Evolutionary conservation across 768 basidiomycete species (phyloP).

Genomic region (Heimioporus sp.): DNA sequence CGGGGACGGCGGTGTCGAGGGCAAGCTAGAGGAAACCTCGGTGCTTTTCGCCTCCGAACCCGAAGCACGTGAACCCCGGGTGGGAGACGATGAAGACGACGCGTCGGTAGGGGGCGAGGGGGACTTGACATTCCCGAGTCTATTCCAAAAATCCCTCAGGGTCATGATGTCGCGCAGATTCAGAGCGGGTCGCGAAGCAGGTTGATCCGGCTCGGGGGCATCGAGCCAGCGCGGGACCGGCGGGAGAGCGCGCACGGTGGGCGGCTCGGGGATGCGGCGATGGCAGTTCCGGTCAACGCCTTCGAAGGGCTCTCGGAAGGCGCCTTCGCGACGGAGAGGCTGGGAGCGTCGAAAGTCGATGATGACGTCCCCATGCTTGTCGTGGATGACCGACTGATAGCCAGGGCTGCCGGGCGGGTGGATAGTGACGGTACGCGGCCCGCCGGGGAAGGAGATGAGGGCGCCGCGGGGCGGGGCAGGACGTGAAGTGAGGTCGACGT

Average conservation of each 20-base stretch:
- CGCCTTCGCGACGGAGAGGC: constrained; percentile 19
- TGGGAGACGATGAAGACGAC: neutral
- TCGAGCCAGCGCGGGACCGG: constrained; percentile 13
- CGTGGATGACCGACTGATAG: constrained; percentile 13
- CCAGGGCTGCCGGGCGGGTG: constrained; percentile 15
- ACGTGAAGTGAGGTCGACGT: neutral
- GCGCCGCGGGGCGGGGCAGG: constrained; percentile 4
- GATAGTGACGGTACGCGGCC: constrained; percentile 21
- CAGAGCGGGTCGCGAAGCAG: too few relatives aligned
- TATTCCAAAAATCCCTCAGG: too few relatives aligned
- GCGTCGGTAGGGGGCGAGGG: neutral
- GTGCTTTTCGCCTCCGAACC: neutral
- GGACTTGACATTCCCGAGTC: neutral
- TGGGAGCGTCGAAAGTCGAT: constrained; percentile 8
- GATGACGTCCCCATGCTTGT: constrained; percentile 16
- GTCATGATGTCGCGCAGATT: constrained; percentile 2
- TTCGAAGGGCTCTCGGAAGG: constrained; percentile 13
- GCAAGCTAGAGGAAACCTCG: neutral
- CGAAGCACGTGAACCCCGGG: neutral
- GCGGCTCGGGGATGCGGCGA: constrained; percentile 13
- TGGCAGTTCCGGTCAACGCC: constrained; percentile 2
- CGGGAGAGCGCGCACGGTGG: neutral
- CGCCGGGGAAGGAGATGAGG: constrained; percentile 17
- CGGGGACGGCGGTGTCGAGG: constrained; percentile 11
- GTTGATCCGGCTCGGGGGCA: too few relatives aligned